These are phyloP conservation scores for Populus pruinosa DNA, from an alignment of 345 rosid genomes.

Conservation along the genomic window DNA sequence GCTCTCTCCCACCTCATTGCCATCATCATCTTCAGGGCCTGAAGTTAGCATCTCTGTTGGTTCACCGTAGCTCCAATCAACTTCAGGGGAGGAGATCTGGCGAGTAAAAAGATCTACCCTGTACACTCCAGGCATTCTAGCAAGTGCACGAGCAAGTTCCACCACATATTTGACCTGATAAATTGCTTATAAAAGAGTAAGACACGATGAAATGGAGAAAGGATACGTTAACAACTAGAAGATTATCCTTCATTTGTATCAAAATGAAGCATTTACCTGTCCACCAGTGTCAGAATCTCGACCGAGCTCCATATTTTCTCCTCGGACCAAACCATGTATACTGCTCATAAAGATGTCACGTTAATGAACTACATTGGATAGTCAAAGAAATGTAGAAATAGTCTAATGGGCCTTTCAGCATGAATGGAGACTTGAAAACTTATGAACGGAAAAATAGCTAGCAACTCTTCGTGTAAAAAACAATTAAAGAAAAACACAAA, in stretches of 20 bases:
- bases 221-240: background rate
- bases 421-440: background rate
- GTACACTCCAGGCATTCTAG: conserved; percentile 95
- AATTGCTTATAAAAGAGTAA: background rate
- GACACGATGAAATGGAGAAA: conserved; percentile 1
- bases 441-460: background rate
- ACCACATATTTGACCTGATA: conserved; percentile 91
- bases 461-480: background rate
- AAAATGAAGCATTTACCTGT: conserved; percentile 50
- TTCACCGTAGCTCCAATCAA: conserved; percentile 98
- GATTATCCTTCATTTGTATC: background rate
- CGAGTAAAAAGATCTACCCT: conserved; percentile 95
- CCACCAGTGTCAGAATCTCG: conserved; percentile 98
- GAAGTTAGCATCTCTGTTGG: conserved; percentile 90
- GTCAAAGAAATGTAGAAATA: background rate
- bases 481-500: too few relatives aligned
- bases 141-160: conserved; percentile 91
- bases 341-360: conserved; percentile 33
- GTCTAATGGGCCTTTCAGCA: background rate
- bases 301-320: conserved; percentile 98
- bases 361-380: background rate
- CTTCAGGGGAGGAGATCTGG: conserved; percentile 75
- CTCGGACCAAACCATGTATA: conserved; percentile 92
- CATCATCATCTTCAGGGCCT: conserved; percentile 59
- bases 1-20: conserved; percentile 75